Evolutionary conservation across 495 filamentous ascomycete genomes (phyloP), one percentile per base, ranked within the genome.

Genomic region (Friedmanniomyces simplex): DNA sequence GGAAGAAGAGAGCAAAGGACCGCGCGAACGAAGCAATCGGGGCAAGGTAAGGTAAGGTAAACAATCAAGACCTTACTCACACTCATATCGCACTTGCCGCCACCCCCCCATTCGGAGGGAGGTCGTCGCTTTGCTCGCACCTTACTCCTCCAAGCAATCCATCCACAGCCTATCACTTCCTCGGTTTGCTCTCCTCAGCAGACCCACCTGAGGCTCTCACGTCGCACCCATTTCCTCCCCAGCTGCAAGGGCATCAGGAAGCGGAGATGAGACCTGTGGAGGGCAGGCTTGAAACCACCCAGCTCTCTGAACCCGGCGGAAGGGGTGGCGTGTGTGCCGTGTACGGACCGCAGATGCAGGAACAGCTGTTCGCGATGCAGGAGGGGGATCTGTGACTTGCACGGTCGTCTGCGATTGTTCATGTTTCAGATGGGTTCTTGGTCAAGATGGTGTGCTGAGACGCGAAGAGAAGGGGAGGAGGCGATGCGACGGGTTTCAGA

Each of bases 231-330:
- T 43, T 20, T 43, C 39, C 39, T 43, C 39, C 8, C 39, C 39
- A 32, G 3, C 52, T 45, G 52, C 52, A 54, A 41, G 52, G 52
- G 52, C 52, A 54, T 41, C 52, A 54, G 39, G 39, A 41, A 42
- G 46, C 52, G 18, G 32, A 43, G 52, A 43, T 54, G 37, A 54
- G 46, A 30, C 25, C 22, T 49, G n/a, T n/a, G 6, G 46, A 24
- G 46, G 41, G 41, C 20, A 4, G 46, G 46, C 20, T 24, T 49
- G 46, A 49, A 49, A 30, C 46, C 43, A n/a, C n/a, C n/a, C n/a
- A n/a, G n/a, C 43, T 6, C 16, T 47, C 43, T 24, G 18, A 18
- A 11, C 43, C n/a, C n/a, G n/a, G 16, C 3, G 41, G 2, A 16
- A 18, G 14, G 3, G 6, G 41, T 43, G 39, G 39, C 39, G 18